These are phyloP conservation scores for Acmispon strigosus DNA, from an alignment of 306 rosid species.

Conservation along the genomic window DNA sequence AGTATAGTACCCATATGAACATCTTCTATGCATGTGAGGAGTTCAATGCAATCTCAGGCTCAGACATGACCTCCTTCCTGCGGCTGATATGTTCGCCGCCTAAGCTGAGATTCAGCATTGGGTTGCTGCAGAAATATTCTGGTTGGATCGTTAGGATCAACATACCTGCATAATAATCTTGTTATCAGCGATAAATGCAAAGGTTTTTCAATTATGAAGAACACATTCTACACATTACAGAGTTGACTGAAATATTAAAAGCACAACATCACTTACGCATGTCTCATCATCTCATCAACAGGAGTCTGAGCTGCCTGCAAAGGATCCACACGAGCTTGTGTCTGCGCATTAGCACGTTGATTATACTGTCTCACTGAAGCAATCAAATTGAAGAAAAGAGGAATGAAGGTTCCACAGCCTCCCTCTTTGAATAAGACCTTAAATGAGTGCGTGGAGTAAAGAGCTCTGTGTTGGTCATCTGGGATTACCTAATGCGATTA, in stretches of 20 bases:
- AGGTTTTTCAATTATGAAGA: not conserved
- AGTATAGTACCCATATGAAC: conserved; percentile 5
- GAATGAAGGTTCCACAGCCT: conserved; percentile 92
- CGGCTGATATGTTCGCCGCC: conserved; percentile 89
- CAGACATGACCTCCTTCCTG: conserved; percentile 42
- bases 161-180: conserved; percentile 59
- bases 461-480: conserved; percentile 67
- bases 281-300: conserved; percentile 97
- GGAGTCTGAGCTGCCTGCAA: conserved; percentile 93
- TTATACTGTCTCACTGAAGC: conserved; percentile 76
- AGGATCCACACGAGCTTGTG: conserved; percentile 62
- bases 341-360: conserved; percentile 33
- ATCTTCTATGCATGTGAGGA: not conserved
- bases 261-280: conserved; percentile 59
- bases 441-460: conserved; percentile 75
- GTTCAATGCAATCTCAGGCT: not conserved
- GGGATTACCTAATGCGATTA: conserved; percentile 62
- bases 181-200: not conserved
- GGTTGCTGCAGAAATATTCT: conserved; percentile 96
- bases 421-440: conserved; percentile 97
- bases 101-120: conserved; percentile 63
- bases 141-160: conserved; percentile 96
- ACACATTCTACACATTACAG: not conserved
- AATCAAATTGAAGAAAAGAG: conserved; percentile 90
- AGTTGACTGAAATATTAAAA: not conserved